Evolutionary conservation across 2,329 filamentous ascomycete genomes (phyloP), one percentile per base, ranked within the genome.

Genomic region (Nemania sp.): DNA sequence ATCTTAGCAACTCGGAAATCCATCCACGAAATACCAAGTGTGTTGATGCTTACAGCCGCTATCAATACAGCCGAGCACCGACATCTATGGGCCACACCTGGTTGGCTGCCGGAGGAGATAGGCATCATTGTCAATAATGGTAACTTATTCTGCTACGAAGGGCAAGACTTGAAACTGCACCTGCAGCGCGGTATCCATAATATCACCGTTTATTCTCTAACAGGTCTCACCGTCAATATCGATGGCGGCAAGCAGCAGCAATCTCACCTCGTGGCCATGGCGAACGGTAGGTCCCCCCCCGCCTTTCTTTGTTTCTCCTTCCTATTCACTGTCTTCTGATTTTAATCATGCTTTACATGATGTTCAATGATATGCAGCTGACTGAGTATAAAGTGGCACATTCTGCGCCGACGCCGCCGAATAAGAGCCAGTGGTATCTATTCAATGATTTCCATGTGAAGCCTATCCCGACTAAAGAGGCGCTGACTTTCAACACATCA

Each of bases 391-490:
- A 49, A 88, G 86, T 89, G 52, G 82, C 82, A 11, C 84, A 90
- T 46, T 84, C 89, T 0, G 83, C 84, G 49, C 76, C 79, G 0
- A 77, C 81, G 36, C 70, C 80, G 0, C 79, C 83, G 1, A 76
- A 75, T 3, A 80, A 84, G 59, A 87, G 83, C 65, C 86, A 88
- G 63, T 99, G 95, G 95, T 91, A 97, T 72, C 74, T 99, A 1
- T 97, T 99, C 76, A 99, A 99, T 64, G 94, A 99, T 72, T 99
- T 99, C 66, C 75, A 96, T 30, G 95, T 99, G 19, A 84, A 89
- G 11, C 86, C 88, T 8, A 83, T 96, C 14, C 83, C 86, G 26
- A 81, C 83, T 23, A 86, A 91, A 57, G 93, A 99, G 68, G 95
- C 93, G 0, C 77, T 97, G 15, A 86, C 88, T 20, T 99, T 97